These are phyloP conservation scores for Phialophora verrucosa DNA, from an alignment of 2,329 filamentous ascomycete species.

Conservation along the genomic window DNA sequence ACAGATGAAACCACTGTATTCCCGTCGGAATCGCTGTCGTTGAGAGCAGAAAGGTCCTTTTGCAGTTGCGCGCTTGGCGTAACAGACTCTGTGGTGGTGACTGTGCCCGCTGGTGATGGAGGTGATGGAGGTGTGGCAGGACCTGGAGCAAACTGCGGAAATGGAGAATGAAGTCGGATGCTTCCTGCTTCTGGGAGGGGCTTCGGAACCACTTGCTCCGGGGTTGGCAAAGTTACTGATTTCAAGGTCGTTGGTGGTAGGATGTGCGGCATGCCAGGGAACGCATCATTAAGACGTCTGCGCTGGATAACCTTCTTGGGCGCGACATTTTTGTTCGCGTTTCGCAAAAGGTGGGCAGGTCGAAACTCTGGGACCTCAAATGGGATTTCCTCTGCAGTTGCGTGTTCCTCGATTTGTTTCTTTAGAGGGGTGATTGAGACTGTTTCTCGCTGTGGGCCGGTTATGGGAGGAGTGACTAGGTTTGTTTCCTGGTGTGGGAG, in stretches of 20 bases:
- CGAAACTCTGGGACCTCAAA: slow-evolving; percentile 24
- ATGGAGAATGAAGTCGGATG: slow-evolving; percentile 19
- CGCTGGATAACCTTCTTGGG: neutral
- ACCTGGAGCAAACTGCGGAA: slow-evolving; percentile 10
- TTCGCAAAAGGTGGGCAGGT: slow-evolving; percentile 13
- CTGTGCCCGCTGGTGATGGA: slow-evolving; percentile 3
- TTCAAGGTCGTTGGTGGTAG: slow-evolving; percentile 16
- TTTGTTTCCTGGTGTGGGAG: neutral
- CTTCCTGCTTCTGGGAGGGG: slow-evolving; percentile 1
- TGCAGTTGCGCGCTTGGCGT: slow-evolving; percentile 19
- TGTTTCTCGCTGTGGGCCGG: neutral
- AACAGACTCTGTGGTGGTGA: slow-evolving; percentile 2
- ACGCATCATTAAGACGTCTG: slow-evolving; percentile 9
- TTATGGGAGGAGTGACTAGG: slow-evolving; percentile 3
- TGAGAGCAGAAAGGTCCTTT: slow-evolving; percentile 11
- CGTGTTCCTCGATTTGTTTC: neutral
- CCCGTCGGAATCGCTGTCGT: slow-evolving; percentile 25
- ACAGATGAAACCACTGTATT: slow-evolving; percentile 10
- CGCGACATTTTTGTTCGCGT: slow-evolving; percentile 2
- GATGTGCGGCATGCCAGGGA: slow-evolving; percentile 22
- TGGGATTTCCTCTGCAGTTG: slow-evolving; percentile 4
- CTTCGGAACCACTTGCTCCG: slow-evolving; percentile 1
- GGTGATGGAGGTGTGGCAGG: slow-evolving; percentile 12
- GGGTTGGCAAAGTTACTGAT: slow-evolving; percentile 3
- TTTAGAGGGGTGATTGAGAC: neutral